These are phyloP conservation scores for Xylaria intraflava DNA, from an alignment of 495 filamentous ascomycete genomes.

Conservation along the genomic window DNA sequence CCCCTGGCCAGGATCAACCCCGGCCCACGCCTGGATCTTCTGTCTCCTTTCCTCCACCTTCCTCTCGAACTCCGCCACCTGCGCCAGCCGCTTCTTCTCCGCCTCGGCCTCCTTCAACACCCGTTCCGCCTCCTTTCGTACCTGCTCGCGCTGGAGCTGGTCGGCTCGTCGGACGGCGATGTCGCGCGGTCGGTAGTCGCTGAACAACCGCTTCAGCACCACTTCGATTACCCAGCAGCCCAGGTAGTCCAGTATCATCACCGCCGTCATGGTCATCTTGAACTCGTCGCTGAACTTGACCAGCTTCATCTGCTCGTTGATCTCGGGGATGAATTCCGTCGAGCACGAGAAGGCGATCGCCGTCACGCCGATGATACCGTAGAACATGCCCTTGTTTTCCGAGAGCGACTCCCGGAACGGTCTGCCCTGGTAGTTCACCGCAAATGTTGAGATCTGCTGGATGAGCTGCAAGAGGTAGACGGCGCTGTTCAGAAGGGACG, in stretches of 20 bases:
- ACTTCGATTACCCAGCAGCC: slow-evolving; percentile 89
- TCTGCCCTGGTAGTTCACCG: slow-evolving; percentile 98
- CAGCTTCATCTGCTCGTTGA: slow-evolving; percentile 87
- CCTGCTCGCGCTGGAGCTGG: slow-evolving; percentile 72
- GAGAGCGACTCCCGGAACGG: slow-evolving; percentile 94
- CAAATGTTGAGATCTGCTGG: slow-evolving; percentile 98
- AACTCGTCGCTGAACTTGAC: slow-evolving; percentile 91
- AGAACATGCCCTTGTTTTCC: slow-evolving; percentile 98
- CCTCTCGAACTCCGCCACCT: slow-evolving; percentile 47
- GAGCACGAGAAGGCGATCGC: slow-evolving; percentile 91
- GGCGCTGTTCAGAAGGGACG: slow-evolving; percentile 90
- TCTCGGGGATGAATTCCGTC: slow-evolving; percentile 90
- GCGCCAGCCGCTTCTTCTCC: slow-evolving; percentile 43
- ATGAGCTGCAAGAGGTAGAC: slow-evolving; percentile 98
- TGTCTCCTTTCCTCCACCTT: slow-evolving; percentile 34
- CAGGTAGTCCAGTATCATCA: slow-evolving; percentile 85
- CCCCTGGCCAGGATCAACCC: neutral
- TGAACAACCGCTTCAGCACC: slow-evolving; percentile 77
- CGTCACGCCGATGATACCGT: slow-evolving; percentile 81
- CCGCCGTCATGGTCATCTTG: slow-evolving; percentile 72
- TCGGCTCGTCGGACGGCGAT: slow-evolving; percentile 82
- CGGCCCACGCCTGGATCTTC: slow-evolving; percentile 17
- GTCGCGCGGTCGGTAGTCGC: slow-evolving; percentile 89
- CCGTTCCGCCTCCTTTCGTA: slow-evolving; percentile 57
- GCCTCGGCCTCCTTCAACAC: slow-evolving; percentile 47